Percentiles rank a stretch among this genome's conserved stretches.
These are phyloP conservation scores for Tetrahymena borealis DNA, from an alignment of 73 alveolate species.

Conservation along the genomic window DNA sequence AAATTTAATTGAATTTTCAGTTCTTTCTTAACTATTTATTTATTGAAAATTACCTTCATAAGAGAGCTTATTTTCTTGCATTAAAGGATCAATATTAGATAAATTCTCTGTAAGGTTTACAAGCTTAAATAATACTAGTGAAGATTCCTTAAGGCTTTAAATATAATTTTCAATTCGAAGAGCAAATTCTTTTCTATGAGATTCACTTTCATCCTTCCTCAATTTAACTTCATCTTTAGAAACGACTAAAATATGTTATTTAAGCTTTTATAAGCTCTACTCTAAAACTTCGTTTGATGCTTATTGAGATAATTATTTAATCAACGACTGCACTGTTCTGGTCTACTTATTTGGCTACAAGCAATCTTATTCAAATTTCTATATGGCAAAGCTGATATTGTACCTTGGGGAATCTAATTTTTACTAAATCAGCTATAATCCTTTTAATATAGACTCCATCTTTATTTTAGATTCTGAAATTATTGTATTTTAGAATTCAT, in stretches of 20 bases:
- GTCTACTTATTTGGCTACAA: not conserved
- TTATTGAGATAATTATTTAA: not conserved
- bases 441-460: not conserved
- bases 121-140: not conserved
- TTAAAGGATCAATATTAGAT: not conserved
- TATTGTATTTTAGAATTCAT: not conserved
- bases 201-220: not conserved
- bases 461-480: not conserved
- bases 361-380: not conserved
- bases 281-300: not conserved
- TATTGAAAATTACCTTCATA: not conserved
- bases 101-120: not conserved
- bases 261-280: not conserved
- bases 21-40: not conserved
- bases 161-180: not conserved
- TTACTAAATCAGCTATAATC: not conserved
- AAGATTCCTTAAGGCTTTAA: not conserved
- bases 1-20: not conserved
- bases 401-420: not conserved
- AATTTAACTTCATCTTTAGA: not conserved
- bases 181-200: not conserved
- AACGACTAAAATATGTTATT: not conserved
- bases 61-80: not conserved
- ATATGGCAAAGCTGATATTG: not conserved
- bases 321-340: not conserved